Evolutionary conservation across 2,329 filamentous ascomycete species (phyloP), one percentile per base, ranked within the genome.

Genomic region (Phyllosticta citrichinensis): DNA sequence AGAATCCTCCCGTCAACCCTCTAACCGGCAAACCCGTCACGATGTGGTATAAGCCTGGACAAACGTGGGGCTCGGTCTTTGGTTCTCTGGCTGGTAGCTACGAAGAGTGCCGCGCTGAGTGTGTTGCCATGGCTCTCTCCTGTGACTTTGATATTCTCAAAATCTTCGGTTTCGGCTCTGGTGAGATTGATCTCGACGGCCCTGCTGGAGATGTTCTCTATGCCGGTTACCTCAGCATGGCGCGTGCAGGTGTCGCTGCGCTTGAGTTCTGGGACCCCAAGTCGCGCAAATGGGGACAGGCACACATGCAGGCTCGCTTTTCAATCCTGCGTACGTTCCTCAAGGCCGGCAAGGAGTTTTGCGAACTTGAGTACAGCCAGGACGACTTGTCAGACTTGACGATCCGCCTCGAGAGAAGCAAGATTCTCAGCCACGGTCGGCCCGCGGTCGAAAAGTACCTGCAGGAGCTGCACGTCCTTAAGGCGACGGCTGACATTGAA

Each of bases 231-330:
- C 83, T 99, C 10, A 86, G 87, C 66, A 97, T 99, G 93, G 94
- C 94, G 14, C 85, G 92, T 47, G 91, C 91, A n/a, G 94, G 94
- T 63, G 80, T 99, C 53, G 84, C 86, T 5, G 88, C 92, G 1
- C 81, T 97, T 22, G 93, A 97, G 72, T 91, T 94, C 80, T 97
- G 91, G 91, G 91, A 97, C 69, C 91, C 91, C 5, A 92, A 92
- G 77, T 86, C 83, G 67, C 81, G 86, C 66, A 96, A 96, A 77
- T 96, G 92, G 92, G 92, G 92, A 9, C 92, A 96, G 74, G 83
- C 88, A 65, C 91, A 96, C 71, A 95, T 91, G 76, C 91, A 96
- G 75, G 92, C 91, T 22, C 88, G 92, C 11, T 97, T 91, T 76
- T 89, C 87, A 57, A 96, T 97, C 68, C 78, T 97, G 51, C 85